Evolutionary conservation across 129 eudicot species (phyloP).

Genomic region (Helianthus annuus): HanXRQr2.0-SUNRISE NC_035445.2:93451321-93451820

Average conservation of each 20-base stretch:
- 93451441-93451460: conserved; percentile 7
- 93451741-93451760: conserved; percentile 17
- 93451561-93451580: conserved; percentile 54
- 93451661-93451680: conserved; percentile 62
- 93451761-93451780: not conserved
- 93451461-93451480: conserved; percentile 9
- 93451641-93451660: conserved; percentile 54
- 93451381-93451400: conserved; percentile 5
- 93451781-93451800: not conserved
- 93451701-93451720: conserved; percentile 55
- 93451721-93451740: conserved; percentile 31
- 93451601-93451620: conserved; percentile 42
- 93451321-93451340: not conserved
- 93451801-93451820: conserved; percentile 42
- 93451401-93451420: conserved; percentile 5
- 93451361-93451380: not conserved
- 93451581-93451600: conserved; percentile 54
- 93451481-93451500: conserved; percentile 13
- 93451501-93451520: conserved; percentile 30
- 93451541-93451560: conserved; percentile 21
- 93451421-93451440: conserved; percentile 12
- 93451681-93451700: conserved; percentile 59
- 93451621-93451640: conserved; percentile 62
- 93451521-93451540: conserved; percentile 10
- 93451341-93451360: not conserved